Base-by-base conservation (phyloP, 768 basidiomycete species). In the Tylopilus subfusipes region DNA sequence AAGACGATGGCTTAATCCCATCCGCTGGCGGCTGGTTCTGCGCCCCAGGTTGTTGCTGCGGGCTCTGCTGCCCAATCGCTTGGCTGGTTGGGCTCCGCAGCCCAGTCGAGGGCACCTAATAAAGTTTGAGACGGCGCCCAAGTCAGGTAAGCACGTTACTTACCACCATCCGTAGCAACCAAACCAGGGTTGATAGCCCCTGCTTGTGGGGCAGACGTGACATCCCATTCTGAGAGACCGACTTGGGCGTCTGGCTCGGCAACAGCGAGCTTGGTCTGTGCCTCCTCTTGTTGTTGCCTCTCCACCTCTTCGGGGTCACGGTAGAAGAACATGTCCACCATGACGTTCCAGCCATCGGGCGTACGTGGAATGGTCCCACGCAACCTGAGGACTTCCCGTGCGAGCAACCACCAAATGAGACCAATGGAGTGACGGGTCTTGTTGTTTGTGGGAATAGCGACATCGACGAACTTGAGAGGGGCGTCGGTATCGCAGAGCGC, bases 321-420 rank as follows among this genome's bases (percentile, higher is more conserved):
- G 85, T 98, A 98, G 87, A 98, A 94, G 88, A 95, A 95, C 88
- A 96, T 89, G 75, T 96, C 95, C 62, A 95, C 93, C 92, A 98
- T 97, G 73, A 97, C 89, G 72, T 86, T 90, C 97, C 97, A 99
- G 66, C 90, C 91, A 59, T 96, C 94, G 58, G 83, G 73, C 39
- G 92, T 88, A 65, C 97, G 85, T 56, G 93, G 88, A 73, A 98
- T 86, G 53, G 91, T 90, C 44, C 97, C 97, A 58, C 93, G 85
- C 68, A 99, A 82, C 68, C 97, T 85, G 75, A 99, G 88, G 65
- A 97, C 93, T 72, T 99, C 97, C 65, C 97, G 90, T 69, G 91
- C 90, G 63, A 99, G 89, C 66, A 99, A 75, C 92, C 92, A 97
- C 93, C 93, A 96, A 65, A 95, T 82, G 60, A 99, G 84, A 82